Conservation (phyloP, 345 rosid genomes). For the Rhodamnia argentea region DNA sequence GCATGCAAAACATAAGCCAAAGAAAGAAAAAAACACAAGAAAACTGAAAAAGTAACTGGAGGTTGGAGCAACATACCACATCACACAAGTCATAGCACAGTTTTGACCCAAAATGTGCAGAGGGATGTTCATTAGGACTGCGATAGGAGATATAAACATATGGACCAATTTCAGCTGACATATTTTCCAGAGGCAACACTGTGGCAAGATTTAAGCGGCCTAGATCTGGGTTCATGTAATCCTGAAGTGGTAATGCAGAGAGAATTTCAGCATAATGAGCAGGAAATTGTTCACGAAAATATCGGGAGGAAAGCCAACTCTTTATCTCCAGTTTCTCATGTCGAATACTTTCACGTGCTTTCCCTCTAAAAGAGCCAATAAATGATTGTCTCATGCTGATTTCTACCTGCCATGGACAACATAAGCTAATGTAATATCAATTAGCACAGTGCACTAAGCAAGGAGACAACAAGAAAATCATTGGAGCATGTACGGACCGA, state of each 20-base stretch:
- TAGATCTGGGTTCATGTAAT: constrained; percentile 65
- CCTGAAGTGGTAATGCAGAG: constrained; percentile 60
- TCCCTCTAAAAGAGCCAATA: constrained; percentile 67
- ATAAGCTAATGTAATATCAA: not conserved
- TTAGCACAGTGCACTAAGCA: not conserved
- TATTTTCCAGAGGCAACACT: constrained; percentile 35
- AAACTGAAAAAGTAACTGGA: not conserved
- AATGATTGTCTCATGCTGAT: constrained; percentile 62
- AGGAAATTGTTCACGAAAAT: constrained; percentile 77
- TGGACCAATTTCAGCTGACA: constrained; percentile 64
- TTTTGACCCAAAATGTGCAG: constrained; percentile 49
- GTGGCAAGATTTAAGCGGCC: constrained; percentile 75
- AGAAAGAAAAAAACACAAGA: too few relatives aligned
- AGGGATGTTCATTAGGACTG: constrained; percentile 52
- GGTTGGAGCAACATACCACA: constrained; percentile 32
- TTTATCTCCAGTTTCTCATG: constrained; percentile 74
- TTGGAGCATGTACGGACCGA: not conserved
- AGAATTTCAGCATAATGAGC: constrained; percentile 65
- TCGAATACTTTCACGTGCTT: constrained; percentile 41
- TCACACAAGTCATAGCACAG: constrained; percentile 64
- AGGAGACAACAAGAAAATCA: not conserved
- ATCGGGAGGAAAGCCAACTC: constrained; percentile 79
- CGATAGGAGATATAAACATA: constrained; percentile 62
- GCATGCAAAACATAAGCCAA: not conserved
- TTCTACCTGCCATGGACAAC: constrained; percentile 56